A percentile compares a stretch with the other conserved stretches of the same genome.
phyloP scores from a whole-genome alignment of 768 basidiomycete genomes.

The Gautieria morchelliformis region DNA sequence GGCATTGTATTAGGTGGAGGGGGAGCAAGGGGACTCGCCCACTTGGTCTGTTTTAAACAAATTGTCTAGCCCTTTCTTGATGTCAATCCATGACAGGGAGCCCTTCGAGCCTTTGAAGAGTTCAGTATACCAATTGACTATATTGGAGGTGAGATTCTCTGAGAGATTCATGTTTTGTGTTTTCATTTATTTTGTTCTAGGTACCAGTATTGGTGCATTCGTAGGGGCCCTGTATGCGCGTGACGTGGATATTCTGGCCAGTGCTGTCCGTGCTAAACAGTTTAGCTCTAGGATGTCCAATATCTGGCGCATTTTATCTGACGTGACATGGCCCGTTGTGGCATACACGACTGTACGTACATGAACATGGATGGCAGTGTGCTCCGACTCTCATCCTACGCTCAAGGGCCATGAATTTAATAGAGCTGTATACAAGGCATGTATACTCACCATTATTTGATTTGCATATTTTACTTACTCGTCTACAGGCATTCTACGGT shows the following conservation, averaged over 20 bases:
- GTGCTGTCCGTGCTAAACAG: conserved; percentile 78
- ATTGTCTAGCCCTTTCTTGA: not conserved
- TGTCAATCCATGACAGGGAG: conserved; percentile 46
- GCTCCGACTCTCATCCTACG: not conserved
- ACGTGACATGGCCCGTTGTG: conserved; percentile 87
- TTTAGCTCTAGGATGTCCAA: conserved; percentile 84
- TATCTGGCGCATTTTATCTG: conserved; percentile 87
- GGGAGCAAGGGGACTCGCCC: conserved; percentile 85
- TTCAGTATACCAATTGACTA: conserved; percentile 90
- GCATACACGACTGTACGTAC: conserved; percentile 74
- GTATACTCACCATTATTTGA: not conserved
- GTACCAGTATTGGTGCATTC: conserved; percentile 86
- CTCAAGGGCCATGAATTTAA: conserved; percentile 88
- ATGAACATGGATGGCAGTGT: not conserved
- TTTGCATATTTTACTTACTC: not conserved
- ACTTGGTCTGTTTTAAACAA: conserved; percentile 35
- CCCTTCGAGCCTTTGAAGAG: conserved; percentile 86
- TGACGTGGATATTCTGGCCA: conserved; percentile 85
- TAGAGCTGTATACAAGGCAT: conserved; percentile 83
- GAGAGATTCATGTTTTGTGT: too few species aligned
- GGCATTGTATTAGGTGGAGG: conserved; percentile 95
- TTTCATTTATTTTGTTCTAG: conserved; percentile 22
- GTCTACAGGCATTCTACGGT: conserved; percentile 74
- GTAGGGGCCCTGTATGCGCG: conserved; percentile 93
- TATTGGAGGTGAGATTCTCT: conserved; percentile 50